Percentiles rank a stretch among this genome's conserved stretches.
These are phyloP conservation scores for Zygnema circumcarinatum DNA, from an alignment of 139 green algal genomes.

Conservation along the genomic window DNA sequence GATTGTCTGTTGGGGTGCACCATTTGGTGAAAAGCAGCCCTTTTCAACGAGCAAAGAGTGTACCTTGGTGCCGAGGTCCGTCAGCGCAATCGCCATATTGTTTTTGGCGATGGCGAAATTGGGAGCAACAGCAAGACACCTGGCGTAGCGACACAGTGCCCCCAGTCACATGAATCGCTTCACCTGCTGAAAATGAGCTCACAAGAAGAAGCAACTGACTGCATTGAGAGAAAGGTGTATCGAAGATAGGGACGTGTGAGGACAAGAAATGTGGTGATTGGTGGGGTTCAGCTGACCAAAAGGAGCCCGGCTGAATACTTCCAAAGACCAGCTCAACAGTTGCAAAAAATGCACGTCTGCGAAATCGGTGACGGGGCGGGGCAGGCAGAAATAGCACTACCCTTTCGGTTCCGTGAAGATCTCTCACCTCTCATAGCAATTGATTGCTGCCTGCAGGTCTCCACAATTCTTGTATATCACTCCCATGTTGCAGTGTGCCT, in stretches of 20 bases:
- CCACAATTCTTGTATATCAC: conserved; percentile 72
- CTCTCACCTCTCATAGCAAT: conserved; percentile 56
- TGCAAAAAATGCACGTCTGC: too few species aligned
- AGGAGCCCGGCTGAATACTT: background rate
- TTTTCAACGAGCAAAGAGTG: too few species aligned
- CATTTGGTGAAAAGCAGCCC: too few species aligned
- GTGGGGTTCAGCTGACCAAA: background rate
- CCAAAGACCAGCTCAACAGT: conserved; percentile 16
- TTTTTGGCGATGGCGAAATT: conserved; percentile 69
- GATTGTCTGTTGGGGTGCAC: too few species aligned
- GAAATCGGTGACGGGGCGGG: too few species aligned
- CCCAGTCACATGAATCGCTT: conserved; percentile 23
- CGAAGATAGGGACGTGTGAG: background rate
- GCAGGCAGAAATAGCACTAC: too few species aligned
- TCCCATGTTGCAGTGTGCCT: conserved; percentile 94
- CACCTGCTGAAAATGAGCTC: conserved; percentile 18
- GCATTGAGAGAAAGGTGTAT: background rate
- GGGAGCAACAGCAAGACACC: conserved; percentile 52
- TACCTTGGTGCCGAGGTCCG: conserved; percentile 77
- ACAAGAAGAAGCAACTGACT: conserved; percentile 5
- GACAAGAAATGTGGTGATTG: background rate
- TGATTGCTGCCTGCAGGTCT: conserved; percentile 40
- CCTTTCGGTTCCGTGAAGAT: too few species aligned
- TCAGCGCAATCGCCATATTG: conserved; percentile 89
- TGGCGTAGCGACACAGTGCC: conserved; percentile 24